phyloP scores from a whole-genome alignment of 2,329 filamentous ascomycete species.

The Colletotrichum nymphaeae region DNA sequence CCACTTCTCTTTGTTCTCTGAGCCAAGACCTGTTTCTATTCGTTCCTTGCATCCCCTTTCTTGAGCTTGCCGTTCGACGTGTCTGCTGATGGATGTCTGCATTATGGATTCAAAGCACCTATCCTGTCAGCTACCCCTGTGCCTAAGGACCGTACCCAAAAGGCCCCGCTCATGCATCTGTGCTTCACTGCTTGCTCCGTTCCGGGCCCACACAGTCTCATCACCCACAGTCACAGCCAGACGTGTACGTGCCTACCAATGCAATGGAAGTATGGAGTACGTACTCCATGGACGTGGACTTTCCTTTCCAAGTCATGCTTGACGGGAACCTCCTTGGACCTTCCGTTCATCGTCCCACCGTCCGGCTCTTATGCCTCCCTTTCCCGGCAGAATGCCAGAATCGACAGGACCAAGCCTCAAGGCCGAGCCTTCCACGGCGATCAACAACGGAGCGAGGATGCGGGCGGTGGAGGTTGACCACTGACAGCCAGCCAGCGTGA shows the following conservation, averaged over 20 bases:
- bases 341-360: constrained; percentile 19
- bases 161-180: neutral
- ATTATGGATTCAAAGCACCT: neutral
- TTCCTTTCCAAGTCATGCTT: neutral
- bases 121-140: neutral
- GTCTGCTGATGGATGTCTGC: neutral
- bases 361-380: constrained; percentile 6
- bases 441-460: neutral
- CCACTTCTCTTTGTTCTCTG: neutral
- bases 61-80: neutral
- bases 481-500: neutral
- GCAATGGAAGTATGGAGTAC: too few species aligned
- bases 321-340: neutral
- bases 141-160: neutral
- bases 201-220: constrained; percentile 19
- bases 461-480: neutral
- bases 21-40: neutral
- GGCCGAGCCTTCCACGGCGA: neutral
- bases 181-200: constrained; percentile 2
- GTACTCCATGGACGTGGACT: neutral
- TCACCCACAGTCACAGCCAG: constrained; percentile 12
- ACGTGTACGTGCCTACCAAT: neutral
- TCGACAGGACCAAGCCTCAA: neutral
- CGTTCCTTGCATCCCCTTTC: neutral
- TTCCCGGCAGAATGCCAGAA: neutral